A percentile compares a stretch with the other conserved stretches of the same genome.
Evolutionary conservation across 2,329 filamentous ascomycete genomes (phyloP).

Genomic region (Madurella fahalii): DNA sequence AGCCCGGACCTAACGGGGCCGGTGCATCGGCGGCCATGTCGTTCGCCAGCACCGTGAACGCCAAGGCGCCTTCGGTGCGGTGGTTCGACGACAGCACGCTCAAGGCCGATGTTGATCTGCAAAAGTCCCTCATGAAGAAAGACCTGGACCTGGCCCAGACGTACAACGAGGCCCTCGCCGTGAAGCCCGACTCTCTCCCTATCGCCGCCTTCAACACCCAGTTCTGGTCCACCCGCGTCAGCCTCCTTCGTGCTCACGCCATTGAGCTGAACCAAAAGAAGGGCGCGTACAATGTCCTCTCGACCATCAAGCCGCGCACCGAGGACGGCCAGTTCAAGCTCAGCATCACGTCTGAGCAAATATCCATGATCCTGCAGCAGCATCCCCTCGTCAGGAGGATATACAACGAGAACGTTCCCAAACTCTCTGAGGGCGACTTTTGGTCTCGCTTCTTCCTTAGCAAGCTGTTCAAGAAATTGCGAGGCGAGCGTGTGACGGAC

Average conservation of each 20-base stretch:
- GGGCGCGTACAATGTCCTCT: slow-evolving; percentile 90
- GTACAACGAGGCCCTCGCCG: slow-evolving; percentile 77
- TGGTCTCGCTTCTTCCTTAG: slow-evolving; percentile 95
- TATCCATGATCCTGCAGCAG: slow-evolving; percentile 87
- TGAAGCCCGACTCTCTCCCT: slow-evolving; percentile 80
- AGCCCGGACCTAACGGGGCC: slow-evolving; percentile 27
- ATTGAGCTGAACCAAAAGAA: slow-evolving; percentile 83
- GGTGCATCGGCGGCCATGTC: slow-evolving; percentile 65
- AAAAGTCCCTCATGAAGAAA: slow-evolving; percentile 82
- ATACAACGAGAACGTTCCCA: slow-evolving; percentile 90
- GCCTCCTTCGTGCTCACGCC: slow-evolving; percentile 81
- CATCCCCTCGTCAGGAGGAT: slow-evolving; percentile 86
- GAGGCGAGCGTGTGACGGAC: slow-evolving; percentile 80
- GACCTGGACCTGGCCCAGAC: slow-evolving; percentile 73
- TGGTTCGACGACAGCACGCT: slow-evolving; percentile 81
- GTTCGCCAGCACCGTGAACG: slow-evolving; percentile 65
- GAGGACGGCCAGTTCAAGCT: slow-evolving; percentile 72
- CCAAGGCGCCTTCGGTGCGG: slow-evolving; percentile 48
- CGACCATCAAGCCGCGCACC: slow-evolving; percentile 76
- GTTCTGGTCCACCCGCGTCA: slow-evolving; percentile 89
- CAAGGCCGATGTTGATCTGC: slow-evolving; percentile 73
- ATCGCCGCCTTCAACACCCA: slow-evolving; percentile 80
- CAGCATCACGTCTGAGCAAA: slow-evolving; percentile 85
- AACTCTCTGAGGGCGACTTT: slow-evolving; percentile 73
- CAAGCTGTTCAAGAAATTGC: slow-evolving; percentile 82